phyloP scores from a whole-genome alignment of 192 early-diverging fungal species.

The Podila minutissima region DNA sequence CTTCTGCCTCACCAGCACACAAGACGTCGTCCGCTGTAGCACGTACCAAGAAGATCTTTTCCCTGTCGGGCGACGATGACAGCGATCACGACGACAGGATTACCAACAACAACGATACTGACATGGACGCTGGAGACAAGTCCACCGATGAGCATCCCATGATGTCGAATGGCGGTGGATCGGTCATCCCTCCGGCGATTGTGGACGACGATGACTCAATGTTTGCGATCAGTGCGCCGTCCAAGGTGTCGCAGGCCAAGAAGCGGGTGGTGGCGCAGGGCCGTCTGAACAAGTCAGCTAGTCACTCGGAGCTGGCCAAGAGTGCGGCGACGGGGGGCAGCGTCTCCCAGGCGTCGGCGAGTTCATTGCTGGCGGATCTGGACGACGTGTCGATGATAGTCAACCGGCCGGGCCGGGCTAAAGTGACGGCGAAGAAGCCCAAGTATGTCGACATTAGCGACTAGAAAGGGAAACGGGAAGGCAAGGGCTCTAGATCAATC shows the following conservation, averaged over 20 bases:
- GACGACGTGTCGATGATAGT: slow-evolving; percentile 31
- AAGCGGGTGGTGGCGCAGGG: slow-evolving; percentile 20
- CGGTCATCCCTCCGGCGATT: slow-evolving; percentile 17
- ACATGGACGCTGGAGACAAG: slow-evolving; percentile 3
- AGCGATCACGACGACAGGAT: slow-evolving; percentile 1
- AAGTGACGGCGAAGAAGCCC: slow-evolving; percentile 24
- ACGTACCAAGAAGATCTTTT: slow-evolving; percentile 29
- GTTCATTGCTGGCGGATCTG: slow-evolving; percentile 25
- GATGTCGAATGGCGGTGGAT: background rate
- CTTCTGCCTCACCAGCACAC: background rate
- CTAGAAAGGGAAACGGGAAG: background rate
- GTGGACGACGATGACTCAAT: slow-evolving; percentile 44
- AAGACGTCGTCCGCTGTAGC: background rate
- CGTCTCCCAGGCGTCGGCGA: slow-evolving; percentile 1
- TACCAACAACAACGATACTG: background rate
- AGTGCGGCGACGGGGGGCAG: background rate
- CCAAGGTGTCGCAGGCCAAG: slow-evolving; percentile 41
- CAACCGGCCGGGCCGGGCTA: slow-evolving; percentile 1
- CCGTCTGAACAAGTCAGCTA: slow-evolving; percentile 15
- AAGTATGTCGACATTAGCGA: slow-evolving; percentile 51
- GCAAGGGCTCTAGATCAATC: too few relatives aligned
- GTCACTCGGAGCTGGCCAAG: slow-evolving; percentile 9
- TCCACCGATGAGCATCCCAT: background rate
- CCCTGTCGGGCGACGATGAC: slow-evolving; percentile 19
- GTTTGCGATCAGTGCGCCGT: slow-evolving; percentile 38